phyloP scores from a whole-genome alignment of 805 yeast species.

The Spathaspora gorwiae region DNA sequence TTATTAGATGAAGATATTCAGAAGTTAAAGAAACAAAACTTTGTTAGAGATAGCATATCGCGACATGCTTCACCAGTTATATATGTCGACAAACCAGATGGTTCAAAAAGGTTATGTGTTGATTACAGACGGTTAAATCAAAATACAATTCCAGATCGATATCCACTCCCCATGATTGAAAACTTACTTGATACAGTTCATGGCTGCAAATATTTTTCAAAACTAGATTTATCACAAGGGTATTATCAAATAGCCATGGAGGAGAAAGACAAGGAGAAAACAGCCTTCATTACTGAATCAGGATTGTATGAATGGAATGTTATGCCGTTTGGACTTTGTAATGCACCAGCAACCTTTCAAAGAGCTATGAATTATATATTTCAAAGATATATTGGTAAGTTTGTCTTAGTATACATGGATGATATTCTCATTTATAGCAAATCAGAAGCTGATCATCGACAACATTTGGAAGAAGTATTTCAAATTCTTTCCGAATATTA shows the following conservation, averaged over 20 bases:
- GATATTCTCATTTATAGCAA: conserved; percentile 12
- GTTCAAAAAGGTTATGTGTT: conserved; percentile 9
- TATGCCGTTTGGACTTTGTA: conserved; percentile 21
- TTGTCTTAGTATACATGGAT: conserved; percentile 13
- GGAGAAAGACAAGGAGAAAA: conserved; percentile 8
- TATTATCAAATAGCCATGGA: conserved; percentile 12
- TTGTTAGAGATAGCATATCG: not conserved
- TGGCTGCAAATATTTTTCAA: conserved; percentile 8
- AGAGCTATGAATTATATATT: conserved; percentile 1
- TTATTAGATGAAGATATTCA: no score
- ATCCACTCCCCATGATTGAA: conserved; percentile 14
- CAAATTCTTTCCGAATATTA: not conserved
- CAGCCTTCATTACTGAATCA: conserved; percentile 14
- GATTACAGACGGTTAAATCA: conserved; percentile 13
- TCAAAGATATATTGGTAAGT: conserved; percentile 4
- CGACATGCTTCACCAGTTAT: not conserved
- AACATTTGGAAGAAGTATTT: not conserved
- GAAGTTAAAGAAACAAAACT: not conserved
- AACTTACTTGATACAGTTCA: conserved; percentile 6
- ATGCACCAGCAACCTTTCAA: conserved; percentile 22
- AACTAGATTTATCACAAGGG: conserved; percentile 12
- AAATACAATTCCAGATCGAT: conserved; percentile 10
- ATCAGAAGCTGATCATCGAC: no score
- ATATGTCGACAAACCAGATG: not conserved
- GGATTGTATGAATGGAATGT: conserved; percentile 18